Percentiles rank a stretch among this genome's conserved stretches.
These are phyloP conservation scores for Nicotiana obtusifolia DNA, from an alignment of 257 asterid genomes.

Conservation along the genomic window DNA sequence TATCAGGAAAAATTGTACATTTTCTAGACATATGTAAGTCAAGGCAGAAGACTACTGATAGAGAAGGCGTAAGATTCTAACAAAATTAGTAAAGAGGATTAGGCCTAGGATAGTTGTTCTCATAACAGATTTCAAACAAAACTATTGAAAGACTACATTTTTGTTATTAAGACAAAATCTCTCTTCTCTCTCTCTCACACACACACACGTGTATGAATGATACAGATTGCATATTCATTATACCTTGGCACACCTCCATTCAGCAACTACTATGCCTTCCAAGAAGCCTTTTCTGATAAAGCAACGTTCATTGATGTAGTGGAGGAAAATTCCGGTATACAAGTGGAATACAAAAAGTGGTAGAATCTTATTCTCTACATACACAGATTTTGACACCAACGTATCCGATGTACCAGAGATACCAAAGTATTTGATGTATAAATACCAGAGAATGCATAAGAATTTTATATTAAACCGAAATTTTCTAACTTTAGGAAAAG, in stretches of 20 bases:
- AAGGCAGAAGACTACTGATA: neutral
- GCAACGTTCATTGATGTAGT: neutral
- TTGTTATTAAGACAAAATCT: neutral
- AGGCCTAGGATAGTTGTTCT: neutral
- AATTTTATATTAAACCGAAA: neutral
- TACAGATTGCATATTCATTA: neutral
- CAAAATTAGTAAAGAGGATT: neutral
- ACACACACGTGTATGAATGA: neutral
- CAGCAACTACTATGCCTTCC: neutral
- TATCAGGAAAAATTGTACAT: no score
- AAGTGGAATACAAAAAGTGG: neutral
- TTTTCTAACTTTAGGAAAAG: neutral
- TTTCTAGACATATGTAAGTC: neutral
- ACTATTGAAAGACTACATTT: neutral
- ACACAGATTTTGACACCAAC: neutral
- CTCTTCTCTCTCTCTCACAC: no score
- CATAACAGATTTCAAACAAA: neutral
- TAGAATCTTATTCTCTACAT: neutral
- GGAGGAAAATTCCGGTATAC: neutral
- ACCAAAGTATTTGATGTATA: neutral
- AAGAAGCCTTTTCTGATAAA: constrained; percentile 1
- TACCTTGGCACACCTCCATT: neutral
- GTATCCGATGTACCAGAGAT: neutral
- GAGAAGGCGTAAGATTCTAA: neutral
- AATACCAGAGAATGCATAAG: neutral